These are phyloP conservation scores for Penicillium sp. DNA, from an alignment of 2,329 filamentous ascomycete species.

Conservation along the genomic window DNA sequence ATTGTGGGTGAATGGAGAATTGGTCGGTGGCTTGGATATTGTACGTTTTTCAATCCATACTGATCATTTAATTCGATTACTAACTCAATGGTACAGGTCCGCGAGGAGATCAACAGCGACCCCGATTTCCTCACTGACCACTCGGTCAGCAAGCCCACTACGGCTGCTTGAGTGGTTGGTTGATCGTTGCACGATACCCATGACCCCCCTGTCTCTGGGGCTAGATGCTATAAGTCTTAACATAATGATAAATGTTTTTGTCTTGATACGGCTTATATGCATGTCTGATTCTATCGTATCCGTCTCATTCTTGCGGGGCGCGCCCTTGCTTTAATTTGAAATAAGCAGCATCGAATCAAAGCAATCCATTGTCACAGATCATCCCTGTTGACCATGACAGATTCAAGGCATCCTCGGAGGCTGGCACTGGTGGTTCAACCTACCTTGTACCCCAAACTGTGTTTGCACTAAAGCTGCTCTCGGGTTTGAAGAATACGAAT, in stretches of 20 bases:
- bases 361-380: neutral
- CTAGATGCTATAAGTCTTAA: conserved; percentile 15
- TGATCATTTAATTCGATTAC: conserved; percentile 4
- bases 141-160: conserved; percentile 45
- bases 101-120: conserved; percentile 85
- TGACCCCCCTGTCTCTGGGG: conserved; percentile 10
- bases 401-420: neutral
- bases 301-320: neutral
- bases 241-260: conserved; percentile 21
- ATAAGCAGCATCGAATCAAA: neutral
- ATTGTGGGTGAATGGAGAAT: conserved; percentile 83
- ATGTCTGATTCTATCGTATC: neutral
- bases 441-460: neutral
- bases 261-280: conserved; percentile 9
- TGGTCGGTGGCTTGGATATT: conserved; percentile 93
- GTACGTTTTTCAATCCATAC: conserved; percentile 55
- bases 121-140: conserved; percentile 78
- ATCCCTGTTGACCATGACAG: neutral
- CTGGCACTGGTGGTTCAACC: neutral
- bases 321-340: neutral
- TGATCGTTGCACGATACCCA: conserved; percentile 21
- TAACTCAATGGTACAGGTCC: conserved; percentile 60
- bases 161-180: conserved; percentile 15
- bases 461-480: neutral
- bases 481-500: neutral